Conservation (phyloP, 495 filamentous ascomycete species). For the Thermothielavioides terrestris region DNA sequence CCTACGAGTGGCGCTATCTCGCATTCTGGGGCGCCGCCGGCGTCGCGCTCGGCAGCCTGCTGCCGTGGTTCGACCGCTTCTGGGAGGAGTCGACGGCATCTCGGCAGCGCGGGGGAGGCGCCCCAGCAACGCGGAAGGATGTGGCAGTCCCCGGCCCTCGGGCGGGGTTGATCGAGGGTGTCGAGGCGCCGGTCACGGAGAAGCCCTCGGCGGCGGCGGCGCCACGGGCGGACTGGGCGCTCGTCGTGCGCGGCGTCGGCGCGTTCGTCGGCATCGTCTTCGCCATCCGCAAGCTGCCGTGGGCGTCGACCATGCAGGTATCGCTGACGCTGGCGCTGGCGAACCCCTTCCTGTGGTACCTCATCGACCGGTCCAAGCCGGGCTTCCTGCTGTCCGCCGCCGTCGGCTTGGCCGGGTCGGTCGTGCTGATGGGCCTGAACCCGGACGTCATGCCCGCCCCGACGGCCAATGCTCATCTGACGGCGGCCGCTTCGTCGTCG, state of each 20-base stretch:
- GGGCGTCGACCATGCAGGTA: slow-evolving; percentile 89
- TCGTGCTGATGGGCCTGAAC: slow-evolving; percentile 59
- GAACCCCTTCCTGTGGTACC: slow-evolving; percentile 92
- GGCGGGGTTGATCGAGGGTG: no score
- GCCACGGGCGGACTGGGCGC: slow-evolving; percentile 58
- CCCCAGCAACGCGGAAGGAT: no score
- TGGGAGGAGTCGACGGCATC: slow-evolving; percentile 30
- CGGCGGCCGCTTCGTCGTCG: slow-evolving; percentile 7
- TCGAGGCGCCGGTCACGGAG: neutral
- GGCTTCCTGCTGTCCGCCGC: slow-evolving; percentile 68
- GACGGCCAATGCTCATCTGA: no score
- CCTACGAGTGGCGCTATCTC: slow-evolving; percentile 60
- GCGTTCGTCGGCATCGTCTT: slow-evolving; percentile 95
- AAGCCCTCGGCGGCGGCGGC: neutral
- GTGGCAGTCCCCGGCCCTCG: no score
- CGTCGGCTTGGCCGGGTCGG: slow-evolving; percentile 67
- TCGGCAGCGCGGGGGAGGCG: neutral
- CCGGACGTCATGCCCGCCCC: slow-evolving; percentile 69
- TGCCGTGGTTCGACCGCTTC: slow-evolving; percentile 76
- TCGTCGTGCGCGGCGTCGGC: slow-evolving; percentile 77
- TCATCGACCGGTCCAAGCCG: slow-evolving; percentile 80
- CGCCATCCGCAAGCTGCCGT: slow-evolving; percentile 86
- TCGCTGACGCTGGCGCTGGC: slow-evolving; percentile 84
- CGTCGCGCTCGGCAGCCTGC: slow-evolving; percentile 61
- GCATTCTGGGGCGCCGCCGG: slow-evolving; percentile 74